phyloP scores from a whole-genome alignment of 176 grass and related monocot species.

The Ensete glaucum region DNA sequence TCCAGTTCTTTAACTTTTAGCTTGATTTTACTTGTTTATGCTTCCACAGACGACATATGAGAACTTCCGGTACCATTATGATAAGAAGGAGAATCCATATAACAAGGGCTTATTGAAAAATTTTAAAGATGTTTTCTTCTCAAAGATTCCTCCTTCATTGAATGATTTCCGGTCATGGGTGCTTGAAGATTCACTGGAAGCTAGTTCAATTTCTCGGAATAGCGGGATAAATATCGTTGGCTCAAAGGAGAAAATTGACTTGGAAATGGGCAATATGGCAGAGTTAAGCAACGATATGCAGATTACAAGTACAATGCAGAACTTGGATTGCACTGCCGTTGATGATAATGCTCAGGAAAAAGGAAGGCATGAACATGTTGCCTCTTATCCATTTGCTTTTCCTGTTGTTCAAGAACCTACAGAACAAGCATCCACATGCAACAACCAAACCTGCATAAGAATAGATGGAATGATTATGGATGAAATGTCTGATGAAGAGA shows the following conservation, averaged over 20 bases:
- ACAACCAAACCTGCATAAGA: neutral
- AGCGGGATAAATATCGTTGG: conserved; percentile 22
- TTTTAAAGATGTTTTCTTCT: conserved; percentile 56
- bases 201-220: conserved; percentile 13
- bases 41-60: conserved; percentile 80
- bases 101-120: conserved; percentile 48
- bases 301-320: conserved; percentile 45
- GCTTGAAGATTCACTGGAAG: neutral
- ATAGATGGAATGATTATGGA: conserved; percentile 14
- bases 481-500: conserved; percentile 16
- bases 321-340: conserved; percentile 37
- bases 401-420: neutral
- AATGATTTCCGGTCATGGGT: conserved; percentile 70
- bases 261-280: conserved; percentile 42
- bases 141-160: conserved; percentile 54
- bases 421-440: neutral
- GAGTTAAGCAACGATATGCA: conserved; percentile 16
- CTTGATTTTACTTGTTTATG: neutral
- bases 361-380: conserved; percentile 24
- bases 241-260: conserved; percentile 31
- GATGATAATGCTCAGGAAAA: conserved; percentile 46
- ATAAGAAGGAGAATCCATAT: conserved; percentile 92
- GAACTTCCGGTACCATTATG: conserved; percentile 91
- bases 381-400: conserved; percentile 35
- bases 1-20: neutral